These are phyloP conservation scores for Pterulicium gracile DNA, from an alignment of 1,284 basidiomycete species.

Conservation along the genomic window DNA sequence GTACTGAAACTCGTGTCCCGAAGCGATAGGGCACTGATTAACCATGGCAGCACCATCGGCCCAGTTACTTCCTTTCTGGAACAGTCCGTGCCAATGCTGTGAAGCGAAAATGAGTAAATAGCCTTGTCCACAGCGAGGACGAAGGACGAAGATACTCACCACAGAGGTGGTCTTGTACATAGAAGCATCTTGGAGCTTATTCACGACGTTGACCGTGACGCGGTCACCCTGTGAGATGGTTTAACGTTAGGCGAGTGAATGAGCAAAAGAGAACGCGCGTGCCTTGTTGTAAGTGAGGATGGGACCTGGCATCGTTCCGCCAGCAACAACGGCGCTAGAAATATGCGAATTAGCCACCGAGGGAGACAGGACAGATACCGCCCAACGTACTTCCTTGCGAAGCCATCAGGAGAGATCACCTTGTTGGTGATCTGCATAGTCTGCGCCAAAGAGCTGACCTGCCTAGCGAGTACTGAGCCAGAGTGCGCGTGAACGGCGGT, in stretches of 20 bases:
- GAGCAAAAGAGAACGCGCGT: no score
- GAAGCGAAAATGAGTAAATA: constrained; percentile 5
- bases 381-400: constrained; percentile 23
- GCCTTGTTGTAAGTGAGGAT: no score
- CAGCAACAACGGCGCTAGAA: no score
- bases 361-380: no score
- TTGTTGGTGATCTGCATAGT: constrained; percentile 26
- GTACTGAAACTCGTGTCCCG: constrained; percentile 10
- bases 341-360: no score
- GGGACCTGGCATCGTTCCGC: no score
- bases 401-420: constrained; percentile 29
- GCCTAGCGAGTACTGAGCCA: no score
- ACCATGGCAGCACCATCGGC: constrained; percentile 12
- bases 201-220: no score
- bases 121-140: constrained; percentile 9
- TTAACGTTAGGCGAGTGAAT: no score
- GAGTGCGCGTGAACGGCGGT: no score
- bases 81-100: constrained; percentile 12
- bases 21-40: constrained; percentile 13
- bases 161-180: constrained; percentile 1
- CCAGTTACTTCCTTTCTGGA: constrained; percentile 7
- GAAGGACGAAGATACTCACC: constrained; percentile 8
- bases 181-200: background rate
- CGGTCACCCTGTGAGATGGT: no score
- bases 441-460: no score